Percentiles rank a stretch among this genome's conserved stretches.
These are phyloP conservation scores for Saksenaea oblongispora DNA, from an alignment of 371 early-diverging fungal species.

Conservation along the genomic window DNA sequence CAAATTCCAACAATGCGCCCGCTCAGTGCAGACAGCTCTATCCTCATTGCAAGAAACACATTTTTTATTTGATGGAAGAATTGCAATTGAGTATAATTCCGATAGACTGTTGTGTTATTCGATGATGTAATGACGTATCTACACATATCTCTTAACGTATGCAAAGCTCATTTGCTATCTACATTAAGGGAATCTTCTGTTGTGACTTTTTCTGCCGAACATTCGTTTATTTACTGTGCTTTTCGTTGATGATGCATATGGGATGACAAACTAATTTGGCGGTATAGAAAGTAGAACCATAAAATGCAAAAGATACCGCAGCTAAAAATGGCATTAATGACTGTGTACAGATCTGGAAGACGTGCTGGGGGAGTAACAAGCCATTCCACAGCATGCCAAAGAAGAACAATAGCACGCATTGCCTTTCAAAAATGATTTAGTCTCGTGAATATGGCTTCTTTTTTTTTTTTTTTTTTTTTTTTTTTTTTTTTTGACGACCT, in stretches of 20 bases:
- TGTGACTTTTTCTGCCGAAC: no score
- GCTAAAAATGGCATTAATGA: slow-evolving; percentile 75
- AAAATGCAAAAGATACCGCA: slow-evolving; percentile 65
- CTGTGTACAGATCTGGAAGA: slow-evolving; percentile 81
- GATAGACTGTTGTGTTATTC: no score
- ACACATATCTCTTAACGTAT: no score
- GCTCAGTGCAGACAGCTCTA: no score
- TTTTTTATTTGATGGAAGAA: no score
- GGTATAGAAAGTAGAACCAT: slow-evolving; percentile 66
- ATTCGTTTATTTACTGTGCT: not conserved
- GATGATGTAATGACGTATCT: no score
- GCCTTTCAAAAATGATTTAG: no score
- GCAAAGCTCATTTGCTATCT: no score
- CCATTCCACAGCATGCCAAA: slow-evolving; percentile 63
- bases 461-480: not conserved
- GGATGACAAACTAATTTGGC: slow-evolving; percentile 41
- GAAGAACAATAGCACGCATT: slow-evolving; percentile 42
- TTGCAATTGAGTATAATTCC: no score
- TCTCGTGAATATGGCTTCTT: no score
- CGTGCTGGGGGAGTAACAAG: slow-evolving; percentile 63
- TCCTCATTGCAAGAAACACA: no score
- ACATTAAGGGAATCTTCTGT: not conserved
- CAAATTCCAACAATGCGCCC: no score
- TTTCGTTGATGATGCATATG: not conserved
- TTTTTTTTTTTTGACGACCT: slow-evolving; percentile 4